These are phyloP conservation scores for Clathrus columnatus DNA, from an alignment of 768 basidiomycete genomes.

Conservation along the genomic window DNA sequence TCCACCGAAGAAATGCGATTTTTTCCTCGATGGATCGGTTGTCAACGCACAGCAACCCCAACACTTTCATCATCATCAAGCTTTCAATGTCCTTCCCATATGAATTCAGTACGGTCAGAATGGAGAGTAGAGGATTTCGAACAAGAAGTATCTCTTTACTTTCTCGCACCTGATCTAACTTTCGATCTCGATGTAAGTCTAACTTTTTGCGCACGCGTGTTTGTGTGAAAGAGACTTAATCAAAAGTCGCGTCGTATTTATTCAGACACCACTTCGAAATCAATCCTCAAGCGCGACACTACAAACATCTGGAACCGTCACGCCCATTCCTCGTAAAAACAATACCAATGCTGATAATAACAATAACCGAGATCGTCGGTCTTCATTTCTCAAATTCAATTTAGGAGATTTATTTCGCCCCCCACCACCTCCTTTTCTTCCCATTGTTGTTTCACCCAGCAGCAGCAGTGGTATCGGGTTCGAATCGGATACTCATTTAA, in stretches of 20 bases:
- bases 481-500: not conserved
- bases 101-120: not conserved
- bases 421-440: too few species aligned
- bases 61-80: not conserved
- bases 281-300: not conserved
- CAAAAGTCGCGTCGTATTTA: too few species aligned
- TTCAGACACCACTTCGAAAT: not conserved
- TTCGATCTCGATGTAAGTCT: not conserved
- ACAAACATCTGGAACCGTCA: not conserved
- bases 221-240: too few species aligned
- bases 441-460: not conserved
- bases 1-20: not conserved
- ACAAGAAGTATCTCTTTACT: not conserved
- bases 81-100: not conserved
- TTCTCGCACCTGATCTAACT: not conserved
- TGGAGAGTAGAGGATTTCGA: not conserved
- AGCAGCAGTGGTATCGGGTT: not conserved
- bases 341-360: not conserved
- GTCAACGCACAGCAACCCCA: not conserved
- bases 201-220: too few species aligned
- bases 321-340: too few species aligned
- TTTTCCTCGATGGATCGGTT: not conserved
- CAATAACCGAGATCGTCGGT: not conserved
- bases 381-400: not conserved
- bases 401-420: not conserved